Conservation (phyloP, 2,329 filamentous ascomycete genomes). For the Pyrenochaeta sp. region DNA sequence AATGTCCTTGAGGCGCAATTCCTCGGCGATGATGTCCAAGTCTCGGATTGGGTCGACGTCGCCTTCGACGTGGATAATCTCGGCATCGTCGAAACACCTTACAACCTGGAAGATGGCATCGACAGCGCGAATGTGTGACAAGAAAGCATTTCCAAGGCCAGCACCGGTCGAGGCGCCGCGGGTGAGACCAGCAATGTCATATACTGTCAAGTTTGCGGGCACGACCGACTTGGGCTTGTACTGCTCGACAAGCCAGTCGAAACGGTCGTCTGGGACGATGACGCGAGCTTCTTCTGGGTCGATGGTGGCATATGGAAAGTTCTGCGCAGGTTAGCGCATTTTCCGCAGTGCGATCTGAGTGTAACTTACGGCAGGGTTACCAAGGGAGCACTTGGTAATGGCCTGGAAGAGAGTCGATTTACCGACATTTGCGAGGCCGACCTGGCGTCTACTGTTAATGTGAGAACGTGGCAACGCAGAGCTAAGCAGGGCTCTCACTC, state of each 20-base stretch:
- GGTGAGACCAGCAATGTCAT: conserved; percentile 97
- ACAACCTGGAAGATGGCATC: conserved; percentile 98
- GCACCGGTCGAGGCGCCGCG: conserved; percentile 96
- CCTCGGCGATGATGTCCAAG: conserved; percentile 95
- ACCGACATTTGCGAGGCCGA: conserved; percentile 98
- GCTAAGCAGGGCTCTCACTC: conserved; percentile 67
- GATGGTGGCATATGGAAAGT: conserved; percentile 99
- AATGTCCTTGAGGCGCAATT: conserved; percentile 96
- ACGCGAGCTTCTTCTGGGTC: conserved; percentile 98
- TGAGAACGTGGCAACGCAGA: conserved; percentile 44
- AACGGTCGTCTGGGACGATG: conserved; percentile 94
- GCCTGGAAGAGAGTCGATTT: conserved; percentile 99
- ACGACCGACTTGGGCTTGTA: conserved; percentile 98
- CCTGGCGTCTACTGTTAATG: conserved; percentile 67
- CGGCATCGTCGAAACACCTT: conserved; percentile 96
- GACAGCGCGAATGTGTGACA: conserved; percentile 98
- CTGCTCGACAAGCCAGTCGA: conserved; percentile 93
- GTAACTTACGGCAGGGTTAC: conserved; percentile 87
- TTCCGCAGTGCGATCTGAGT: background rate
- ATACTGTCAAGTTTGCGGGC: conserved; percentile 97
- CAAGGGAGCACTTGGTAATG: conserved; percentile 96
- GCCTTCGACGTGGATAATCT: conserved; percentile 99
- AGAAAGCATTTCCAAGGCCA: conserved; percentile 95
- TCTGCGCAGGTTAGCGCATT: conserved; percentile 61
- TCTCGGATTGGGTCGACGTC: conserved; percentile 96